Percentiles rank a stretch among this genome's conserved stretches.
Evolutionary conservation across 2,329 filamentous ascomycete genomes (phyloP).

Genomic region (Delphinella strobiligena): DNA sequence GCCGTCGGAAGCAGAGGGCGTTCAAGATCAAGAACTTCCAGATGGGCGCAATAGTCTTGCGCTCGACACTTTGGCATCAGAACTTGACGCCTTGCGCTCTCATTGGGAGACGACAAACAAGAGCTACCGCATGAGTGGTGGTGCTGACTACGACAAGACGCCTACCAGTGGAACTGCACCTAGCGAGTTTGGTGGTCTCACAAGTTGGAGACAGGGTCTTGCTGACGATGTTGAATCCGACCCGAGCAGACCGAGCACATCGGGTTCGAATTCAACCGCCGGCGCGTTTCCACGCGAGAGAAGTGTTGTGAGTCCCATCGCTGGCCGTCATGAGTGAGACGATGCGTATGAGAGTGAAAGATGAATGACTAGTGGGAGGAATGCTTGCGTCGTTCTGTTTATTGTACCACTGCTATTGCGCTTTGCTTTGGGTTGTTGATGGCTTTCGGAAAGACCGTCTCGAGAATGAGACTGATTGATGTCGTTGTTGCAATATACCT

Average conservation of each 20-base stretch:
- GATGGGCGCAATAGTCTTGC: conserved; percentile 51
- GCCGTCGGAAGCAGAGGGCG: conserved; percentile 18
- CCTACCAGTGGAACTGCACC: conserved; percentile 6
- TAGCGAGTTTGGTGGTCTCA: conserved; percentile 1
- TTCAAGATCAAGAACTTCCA: conserved; percentile 8
- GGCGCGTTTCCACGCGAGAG: background rate
- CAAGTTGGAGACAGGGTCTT: conserved; percentile 6
- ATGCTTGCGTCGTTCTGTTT: too few species aligned
- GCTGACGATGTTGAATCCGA: conserved; percentile 1
- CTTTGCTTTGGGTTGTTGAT: too few species aligned
- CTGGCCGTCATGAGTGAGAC: background rate
- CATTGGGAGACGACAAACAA: conserved; percentile 97
- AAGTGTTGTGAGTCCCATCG: background rate
- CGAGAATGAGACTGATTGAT: too few species aligned
- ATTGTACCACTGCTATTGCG: too few species aligned
- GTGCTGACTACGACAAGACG: conserved; percentile 20
- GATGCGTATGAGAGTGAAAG: background rate
- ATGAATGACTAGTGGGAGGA: background rate
- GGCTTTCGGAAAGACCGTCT: too few species aligned
- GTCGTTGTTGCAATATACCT: too few species aligned
- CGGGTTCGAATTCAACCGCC: background rate
- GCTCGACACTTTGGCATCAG: conserved; percentile 74
- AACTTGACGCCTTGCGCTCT: conserved; percentile 77
- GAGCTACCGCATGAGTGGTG: conserved; percentile 84
- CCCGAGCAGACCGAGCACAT: conserved; percentile 3